Evolutionary conservation across 2,329 filamentous ascomycete genomes (phyloP), one percentile per base, ranked within the genome.

Genomic region (Zopfia rhizophila): DNA sequence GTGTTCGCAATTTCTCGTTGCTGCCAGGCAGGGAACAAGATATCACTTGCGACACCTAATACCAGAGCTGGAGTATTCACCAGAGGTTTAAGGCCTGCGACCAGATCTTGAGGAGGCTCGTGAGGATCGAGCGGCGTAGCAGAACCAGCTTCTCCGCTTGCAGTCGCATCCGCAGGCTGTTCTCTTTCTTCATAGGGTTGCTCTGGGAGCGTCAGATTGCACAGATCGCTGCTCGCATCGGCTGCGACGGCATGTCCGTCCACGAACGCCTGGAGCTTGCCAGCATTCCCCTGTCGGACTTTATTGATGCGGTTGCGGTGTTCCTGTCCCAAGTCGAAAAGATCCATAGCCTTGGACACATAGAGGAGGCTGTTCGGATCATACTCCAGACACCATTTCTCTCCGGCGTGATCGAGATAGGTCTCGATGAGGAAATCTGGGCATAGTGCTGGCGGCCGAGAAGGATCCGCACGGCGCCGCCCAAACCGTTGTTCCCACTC

Each of bases 401-500:
- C 94, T 14, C 94, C 94, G 0, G 94, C 94, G 65, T 99, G 94
- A 72, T 99, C 94, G 13, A 99, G 83, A 68, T 99, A 99, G 0
- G 94, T 99, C 75, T 99, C 94, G 57, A 99, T 96, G 17, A 99
- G 79, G 66, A 97, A 99, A 68, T 99, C 94, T 0, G 94, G 92
- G 63, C 94, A 99, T n/a, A 99, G 75, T 0, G 94, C 94, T 0
- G 94, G 94, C 3, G 90, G 91, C 59, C 90, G 91, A 58, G 83
- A 85, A 0, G 90, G 82, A 68, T 99, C 94, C 11, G 94, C 93
- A 33, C 94, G 83, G 55, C 90, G 82, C 25, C 94, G 83, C 3
- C 91, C 93, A 69, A 99, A 99, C 24, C 94, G 85, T 72, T 90
- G 88, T 74, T 99, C 94, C 94, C 94, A 99, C 73, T 99, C 94